phyloP scores from a whole-genome alignment of 768 basidiomycete genomes.

The Hypholoma sublateritium region DNA sequence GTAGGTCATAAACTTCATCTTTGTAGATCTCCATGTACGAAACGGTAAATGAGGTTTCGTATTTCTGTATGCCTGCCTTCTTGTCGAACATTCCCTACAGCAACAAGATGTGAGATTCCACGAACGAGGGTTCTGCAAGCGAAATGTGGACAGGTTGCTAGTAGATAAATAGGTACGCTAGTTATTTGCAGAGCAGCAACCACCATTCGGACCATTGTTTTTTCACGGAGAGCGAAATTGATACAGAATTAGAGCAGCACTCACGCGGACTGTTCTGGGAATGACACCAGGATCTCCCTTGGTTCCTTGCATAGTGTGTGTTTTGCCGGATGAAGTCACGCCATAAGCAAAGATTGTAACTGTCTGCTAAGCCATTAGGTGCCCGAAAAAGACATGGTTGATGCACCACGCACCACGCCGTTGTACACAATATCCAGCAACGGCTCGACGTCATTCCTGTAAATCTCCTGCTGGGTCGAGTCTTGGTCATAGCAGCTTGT shows the following conservation, averaged over 20 bases:
- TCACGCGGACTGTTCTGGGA: constrained; percentile 73
- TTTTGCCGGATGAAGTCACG: constrained; percentile 89
- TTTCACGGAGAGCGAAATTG: background rate
- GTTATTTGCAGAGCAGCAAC: background rate
- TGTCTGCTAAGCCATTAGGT: constrained; percentile 43
- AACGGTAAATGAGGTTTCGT: constrained; percentile 49
- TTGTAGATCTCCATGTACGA: constrained; percentile 93
- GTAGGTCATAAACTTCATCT: constrained; percentile 87
- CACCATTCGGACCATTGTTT: background rate
- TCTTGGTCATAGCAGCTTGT: constrained; percentile 73
- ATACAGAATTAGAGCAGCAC: constrained; percentile 11
- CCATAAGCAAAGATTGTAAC: constrained; percentile 91
- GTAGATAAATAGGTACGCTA: background rate
- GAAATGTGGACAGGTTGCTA: background rate
- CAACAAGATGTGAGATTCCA: background rate
- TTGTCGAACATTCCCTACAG: constrained; percentile 58
- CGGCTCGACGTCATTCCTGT: constrained; percentile 71
- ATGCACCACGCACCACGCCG: constrained; percentile 58
- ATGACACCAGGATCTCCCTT: constrained; percentile 78
- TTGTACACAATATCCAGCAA: constrained; percentile 76
- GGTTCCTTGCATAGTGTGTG: constrained; percentile 90
- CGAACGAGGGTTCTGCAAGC: no score
- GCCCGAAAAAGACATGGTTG: background rate
- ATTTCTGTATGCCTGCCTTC: constrained; percentile 35
- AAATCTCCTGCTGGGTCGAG: constrained; percentile 77